Percentiles rank a stretch among this genome's conserved stretches.
These are phyloP conservation scores for Mesostigma viride DNA, from an alignment of 139 green algal genomes.

Conservation along the genomic window DNA sequence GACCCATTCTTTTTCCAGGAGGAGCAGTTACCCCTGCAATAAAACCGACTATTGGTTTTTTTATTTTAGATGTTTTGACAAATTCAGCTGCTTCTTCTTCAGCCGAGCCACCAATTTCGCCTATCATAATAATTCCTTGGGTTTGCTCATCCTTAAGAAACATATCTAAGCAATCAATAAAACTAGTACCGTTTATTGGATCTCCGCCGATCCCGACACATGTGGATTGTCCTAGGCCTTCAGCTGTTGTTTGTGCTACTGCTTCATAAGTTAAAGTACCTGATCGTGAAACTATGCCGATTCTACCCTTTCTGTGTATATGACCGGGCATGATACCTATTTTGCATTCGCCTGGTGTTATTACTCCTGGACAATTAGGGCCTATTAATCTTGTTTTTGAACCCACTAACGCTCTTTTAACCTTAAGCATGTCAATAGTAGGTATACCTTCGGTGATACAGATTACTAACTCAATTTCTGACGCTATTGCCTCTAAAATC, in stretches of 20 bases:
- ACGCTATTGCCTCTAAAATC: slow-evolving; percentile 78
- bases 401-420: no score
- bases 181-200: slow-evolving; percentile 66
- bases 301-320: slow-evolving; percentile 70
- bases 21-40: no score
- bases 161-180: slow-evolving; percentile 82
- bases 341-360: slow-evolving; percentile 83
- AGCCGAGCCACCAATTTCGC: slow-evolving; percentile 85
- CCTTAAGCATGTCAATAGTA: no score
- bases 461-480: slow-evolving; percentile 82
- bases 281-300: slow-evolving; percentile 85
- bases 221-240: slow-evolving; percentile 79
- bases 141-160: slow-evolving; percentile 82
- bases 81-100: slow-evolving; percentile 87
- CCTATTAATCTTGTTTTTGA: slow-evolving; percentile 88
- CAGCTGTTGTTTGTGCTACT: slow-evolving; percentile 82
- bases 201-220: slow-evolving; percentile 49
- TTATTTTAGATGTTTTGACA: no score
- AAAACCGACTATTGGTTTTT: no score
- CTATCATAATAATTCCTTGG: slow-evolving; percentile 93
- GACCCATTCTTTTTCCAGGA: no score
- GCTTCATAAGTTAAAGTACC: slow-evolving; percentile 91
- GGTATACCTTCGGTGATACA: slow-evolving; percentile 96
- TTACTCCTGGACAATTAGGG: slow-evolving; percentile 82
- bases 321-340: slow-evolving; percentile 97